Base-by-base conservation (phyloP, 2,329 filamentous ascomycete species). In the Aspergillus fructus region DNA sequence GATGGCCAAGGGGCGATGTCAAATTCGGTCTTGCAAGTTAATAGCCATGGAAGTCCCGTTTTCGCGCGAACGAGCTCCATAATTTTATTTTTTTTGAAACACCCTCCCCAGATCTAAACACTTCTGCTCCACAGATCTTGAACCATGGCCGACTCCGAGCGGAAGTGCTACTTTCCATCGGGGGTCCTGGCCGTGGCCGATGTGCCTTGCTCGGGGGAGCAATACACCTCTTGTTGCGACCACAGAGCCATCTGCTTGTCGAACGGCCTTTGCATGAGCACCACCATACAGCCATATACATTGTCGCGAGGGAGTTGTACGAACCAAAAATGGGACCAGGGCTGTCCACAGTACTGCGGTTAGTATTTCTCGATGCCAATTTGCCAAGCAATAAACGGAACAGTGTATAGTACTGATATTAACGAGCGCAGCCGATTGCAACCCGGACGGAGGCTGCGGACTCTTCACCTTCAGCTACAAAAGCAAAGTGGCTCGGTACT, bases 271-370 rank as follows among this genome's bases (percentile, higher is more conserved):
- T 73, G 69, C 52, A 50, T 70, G 37, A 63, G 27, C 49, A 59
- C 6, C 43, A 27, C 23, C 65, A 71, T 17, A 24, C 61, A 63
- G 24, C 68, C 68, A 2, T 71, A 64, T 33, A 59, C 62, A 8
- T 47, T 71, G 3, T 68, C 68, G 3, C 63, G 69, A 27, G 68
- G 66, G 2, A 61, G 50, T 6, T 73, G 70, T 55, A 72, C 69
- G 9, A 64, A 70, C 52, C 42, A 65, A 21, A 59, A 61, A 12
- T 73, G 71, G 70, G 62, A 59, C n/a, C 45, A 59, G 4, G 62
- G 61, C 21, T 67, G 66, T 40, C 65, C 66, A 3, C 49, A 59
- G 27, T 54, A 58, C 9, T 71, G 69, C 47, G 59, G 65, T 66
- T 49, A 51, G 62, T 62, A 3, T 27, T 27, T 8, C 24, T 9